These are phyloP conservation scores for Calonectria multiphialidica DNA, from an alignment of 2,329 filamentous ascomycete species.

Conservation along the genomic window DNA sequence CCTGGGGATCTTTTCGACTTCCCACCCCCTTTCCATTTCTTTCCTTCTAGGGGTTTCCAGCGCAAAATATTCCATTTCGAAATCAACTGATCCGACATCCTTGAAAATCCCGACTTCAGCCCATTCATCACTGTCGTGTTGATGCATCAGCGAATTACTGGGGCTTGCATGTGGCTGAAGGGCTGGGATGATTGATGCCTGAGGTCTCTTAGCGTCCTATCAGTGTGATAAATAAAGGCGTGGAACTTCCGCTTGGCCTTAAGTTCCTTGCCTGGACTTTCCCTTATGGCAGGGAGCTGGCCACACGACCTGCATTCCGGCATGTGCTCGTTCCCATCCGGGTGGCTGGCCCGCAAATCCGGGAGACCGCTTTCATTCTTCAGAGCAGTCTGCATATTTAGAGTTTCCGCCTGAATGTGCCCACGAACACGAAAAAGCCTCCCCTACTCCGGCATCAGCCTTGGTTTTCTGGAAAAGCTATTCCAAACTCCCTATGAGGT, in stretches of 20 bases:
- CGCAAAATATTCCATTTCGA: no score
- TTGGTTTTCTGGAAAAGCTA: no score
- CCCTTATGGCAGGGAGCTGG: not conserved
- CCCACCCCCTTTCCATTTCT: no score
- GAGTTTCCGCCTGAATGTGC: conserved; percentile 54
- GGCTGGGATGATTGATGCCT: not conserved
- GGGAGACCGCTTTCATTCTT: conserved; percentile 49
- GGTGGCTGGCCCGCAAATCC: conserved; percentile 32
- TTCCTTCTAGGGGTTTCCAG: no score
- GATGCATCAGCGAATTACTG: not conserved
- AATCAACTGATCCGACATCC: no score
- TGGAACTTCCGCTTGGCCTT: not conserved
- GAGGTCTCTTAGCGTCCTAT: not conserved
- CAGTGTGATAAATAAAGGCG: not conserved
- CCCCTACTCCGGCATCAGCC: conserved; percentile 2
- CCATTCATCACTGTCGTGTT: no score
- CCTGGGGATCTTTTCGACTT: no score
- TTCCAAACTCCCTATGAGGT: no score
- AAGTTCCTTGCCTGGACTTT: not conserved
- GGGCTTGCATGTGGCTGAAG: conserved; percentile 12
- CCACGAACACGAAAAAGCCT: conserved; percentile 23
- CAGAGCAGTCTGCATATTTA: conserved; percentile 52
- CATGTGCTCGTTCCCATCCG: not conserved
- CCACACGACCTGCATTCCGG: not conserved
- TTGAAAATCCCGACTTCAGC: no score